Base-by-base conservation (phyloP, 116 monocot genomes). In the Papilionanthe hybrid region DNA sequence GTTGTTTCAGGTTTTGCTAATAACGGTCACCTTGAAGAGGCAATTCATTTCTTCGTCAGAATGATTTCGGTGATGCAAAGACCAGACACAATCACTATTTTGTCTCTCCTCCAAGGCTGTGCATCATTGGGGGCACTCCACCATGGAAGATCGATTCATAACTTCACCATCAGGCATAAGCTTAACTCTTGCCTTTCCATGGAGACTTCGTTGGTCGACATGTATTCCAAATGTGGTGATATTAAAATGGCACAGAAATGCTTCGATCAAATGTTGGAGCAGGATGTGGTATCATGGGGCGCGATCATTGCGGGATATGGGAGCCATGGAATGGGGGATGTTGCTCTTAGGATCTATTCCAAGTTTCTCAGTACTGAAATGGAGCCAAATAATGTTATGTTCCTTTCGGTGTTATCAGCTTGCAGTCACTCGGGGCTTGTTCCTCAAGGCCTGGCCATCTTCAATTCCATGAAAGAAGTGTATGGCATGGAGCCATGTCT, bases 161-260 rank as follows among this genome's bases (percentile, higher is more conserved):
- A 63, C 69, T 87, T 89, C 20, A 48, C 84, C 0, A 77, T 89
- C 77, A 79, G 82, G 75, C 78, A 79, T 72, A 55, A 71, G 32
- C 7, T 82, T 3, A 23, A 73, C 29, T 43, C 66, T 0, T 66
- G 57, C 75, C 78, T 94, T 42, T 79, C 91, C 1, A 4, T 86
- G 27, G 77, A 80, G 50, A 94, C 93, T 2, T 75, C 91, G 19
- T 44, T 91, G 27, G 76, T 94, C 9, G 91, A 94, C 69, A 91
- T 94, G 94, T 91, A 94, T 42, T 68, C 86, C 10, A 94, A 94
- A 80, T 90, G 91, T 43, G 94, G 94, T 7, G 82, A 90, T 75
- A 57, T 94, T 3, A 29, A 44, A 10, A 69, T 48, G 32, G 89
- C 94, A 20, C 72, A 12, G 12, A 87, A 55, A 32, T 89, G 88